Evolutionary conservation across 768 basidiomycete species (phyloP).

Genomic region (Podaxis sp.): DNA sequence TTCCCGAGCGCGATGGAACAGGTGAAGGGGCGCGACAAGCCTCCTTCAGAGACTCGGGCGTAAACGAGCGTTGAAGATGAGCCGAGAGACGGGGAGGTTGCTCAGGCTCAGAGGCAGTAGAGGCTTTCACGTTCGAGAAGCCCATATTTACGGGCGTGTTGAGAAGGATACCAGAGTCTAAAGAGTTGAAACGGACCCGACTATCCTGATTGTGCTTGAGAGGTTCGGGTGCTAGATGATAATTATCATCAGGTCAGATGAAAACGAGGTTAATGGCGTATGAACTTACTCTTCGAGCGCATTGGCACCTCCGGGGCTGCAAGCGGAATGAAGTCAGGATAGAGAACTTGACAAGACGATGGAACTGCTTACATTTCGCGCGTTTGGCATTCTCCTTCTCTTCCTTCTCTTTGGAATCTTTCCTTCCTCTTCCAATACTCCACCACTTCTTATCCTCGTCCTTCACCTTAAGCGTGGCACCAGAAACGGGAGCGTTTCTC

Average conservation of each 20-base stretch:
- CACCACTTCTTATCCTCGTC: constrained; percentile 63
- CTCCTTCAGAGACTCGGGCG: constrained; percentile 13
- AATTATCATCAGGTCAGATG: constrained; percentile 1
- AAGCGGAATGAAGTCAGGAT: constrained; percentile 3
- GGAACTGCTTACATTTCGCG: constrained; percentile 40
- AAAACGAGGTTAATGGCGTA: neutral
- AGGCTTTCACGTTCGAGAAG: constrained; percentile 13
- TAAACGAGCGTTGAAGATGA: constrained; percentile 1
- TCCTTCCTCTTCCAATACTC: constrained; percentile 75
- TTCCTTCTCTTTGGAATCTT: constrained; percentile 64
- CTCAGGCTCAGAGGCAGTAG: constrained; percentile 19
- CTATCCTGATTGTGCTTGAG: constrained; percentile 30
- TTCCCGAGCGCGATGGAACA: constrained; percentile 31
- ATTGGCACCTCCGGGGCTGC: constrained; percentile 39
- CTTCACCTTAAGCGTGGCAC: constrained; percentile 34
- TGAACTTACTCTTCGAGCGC: constrained; percentile 40
- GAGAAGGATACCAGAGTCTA: constrained; percentile 43
- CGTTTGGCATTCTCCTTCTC: constrained; percentile 39
- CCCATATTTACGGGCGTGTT: constrained; percentile 33
- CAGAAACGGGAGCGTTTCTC: constrained; percentile 8
- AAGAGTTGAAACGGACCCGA: constrained; percentile 64
- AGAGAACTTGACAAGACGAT: neutral
- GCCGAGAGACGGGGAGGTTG: constrained; percentile 19
- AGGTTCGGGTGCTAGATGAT: constrained; percentile 46
- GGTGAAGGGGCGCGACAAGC: constrained; percentile 17